These are phyloP conservation scores for Phanerochaete carnosa DNA, from an alignment of 768 basidiomycete species.

Conservation along the genomic window DNA sequence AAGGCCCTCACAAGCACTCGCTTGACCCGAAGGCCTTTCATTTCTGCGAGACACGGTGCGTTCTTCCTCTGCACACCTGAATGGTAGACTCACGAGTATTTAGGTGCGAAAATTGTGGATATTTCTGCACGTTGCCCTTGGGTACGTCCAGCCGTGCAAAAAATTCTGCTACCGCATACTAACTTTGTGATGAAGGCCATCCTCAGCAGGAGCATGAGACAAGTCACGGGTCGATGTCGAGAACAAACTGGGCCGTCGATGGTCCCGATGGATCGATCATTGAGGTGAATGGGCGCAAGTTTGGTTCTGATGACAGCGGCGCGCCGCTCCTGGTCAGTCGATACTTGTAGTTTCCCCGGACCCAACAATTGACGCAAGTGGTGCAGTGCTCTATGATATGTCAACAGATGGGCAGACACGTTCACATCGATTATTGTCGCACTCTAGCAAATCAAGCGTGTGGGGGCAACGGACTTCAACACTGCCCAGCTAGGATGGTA, in stretches of 20 bases:
- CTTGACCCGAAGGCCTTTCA: conserved; percentile 44
- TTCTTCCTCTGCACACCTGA: background rate
- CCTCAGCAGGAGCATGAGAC: conserved; percentile 61
- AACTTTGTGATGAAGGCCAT: conserved; percentile 39
- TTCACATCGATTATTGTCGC: conserved; percentile 56
- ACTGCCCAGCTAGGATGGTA: conserved; percentile 38
- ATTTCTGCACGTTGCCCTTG: conserved; percentile 54
- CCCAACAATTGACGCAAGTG: background rate
- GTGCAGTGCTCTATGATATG: conserved; percentile 50
- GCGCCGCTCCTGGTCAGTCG: conserved; percentile 48
- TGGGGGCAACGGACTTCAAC: conserved; percentile 41
- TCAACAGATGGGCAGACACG: conserved; percentile 51
- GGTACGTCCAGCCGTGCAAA: conserved; percentile 30
- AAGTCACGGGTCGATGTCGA: conserved; percentile 60
- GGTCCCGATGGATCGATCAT: conserved; percentile 45
- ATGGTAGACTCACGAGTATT: background rate
- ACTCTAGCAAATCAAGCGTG: conserved; percentile 35
- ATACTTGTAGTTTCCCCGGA: background rate
- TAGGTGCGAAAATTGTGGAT: conserved; percentile 55
- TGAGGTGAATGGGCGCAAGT: conserved; percentile 55
- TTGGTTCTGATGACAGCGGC: conserved; percentile 51
- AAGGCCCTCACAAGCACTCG: conserved; percentile 48
- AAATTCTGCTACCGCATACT: background rate
- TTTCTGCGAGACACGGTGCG: conserved; percentile 49
- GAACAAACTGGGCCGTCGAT: conserved; percentile 54